Percentiles rank a stretch among this genome's conserved stretches.
These are phyloP conservation scores for Fusarium algeriense DNA, from an alignment of 2,329 filamentous ascomycete species.

Conservation along the genomic window DNA sequence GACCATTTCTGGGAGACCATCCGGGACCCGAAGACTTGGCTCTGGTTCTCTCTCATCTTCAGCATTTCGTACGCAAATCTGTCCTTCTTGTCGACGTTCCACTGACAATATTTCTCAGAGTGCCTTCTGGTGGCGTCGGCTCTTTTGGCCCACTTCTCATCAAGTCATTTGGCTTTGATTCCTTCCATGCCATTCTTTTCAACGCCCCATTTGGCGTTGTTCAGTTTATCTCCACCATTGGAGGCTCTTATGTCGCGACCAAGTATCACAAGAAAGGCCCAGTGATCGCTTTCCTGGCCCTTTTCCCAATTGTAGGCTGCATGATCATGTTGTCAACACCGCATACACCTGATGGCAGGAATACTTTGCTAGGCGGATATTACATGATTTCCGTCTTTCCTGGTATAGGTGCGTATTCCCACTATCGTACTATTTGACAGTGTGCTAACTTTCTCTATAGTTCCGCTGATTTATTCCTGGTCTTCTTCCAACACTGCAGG, in stretches of 20 bases:
- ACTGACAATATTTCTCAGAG: constrained; percentile 26
- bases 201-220: constrained; percentile 72
- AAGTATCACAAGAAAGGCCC: constrained; percentile 68
- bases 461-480: constrained; percentile 69
- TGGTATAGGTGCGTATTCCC: constrained; percentile 48
- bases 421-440: accelerated
- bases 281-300: constrained; percentile 67
- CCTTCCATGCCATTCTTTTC: constrained; percentile 68
- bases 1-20: constrained; percentile 56
- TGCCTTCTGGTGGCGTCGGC: constrained; percentile 69
- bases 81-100: not conserved
- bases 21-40: constrained; percentile 58
- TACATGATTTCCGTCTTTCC: constrained; percentile 72
- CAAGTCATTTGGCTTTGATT: constrained; percentile 67
- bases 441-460: constrained; percentile 16
- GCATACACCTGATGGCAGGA: constrained; percentile 53
- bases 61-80: constrained; percentile 60
- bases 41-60: constrained; percentile 60
- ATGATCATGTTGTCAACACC: constrained; percentile 65
- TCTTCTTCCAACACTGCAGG: constrained; percentile 71
- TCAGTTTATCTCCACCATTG: constrained; percentile 70
- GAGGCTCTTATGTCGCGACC: constrained; percentile 67
- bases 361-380: constrained; percentile 66
- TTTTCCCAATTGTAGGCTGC: constrained; percentile 62
- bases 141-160: constrained; percentile 71